Percentiles rank a stretch among this genome's conserved stretches.
phyloP scores from a whole-genome alignment of 495 filamentous ascomycete genomes.

The Xylaria scruposa region DNA sequence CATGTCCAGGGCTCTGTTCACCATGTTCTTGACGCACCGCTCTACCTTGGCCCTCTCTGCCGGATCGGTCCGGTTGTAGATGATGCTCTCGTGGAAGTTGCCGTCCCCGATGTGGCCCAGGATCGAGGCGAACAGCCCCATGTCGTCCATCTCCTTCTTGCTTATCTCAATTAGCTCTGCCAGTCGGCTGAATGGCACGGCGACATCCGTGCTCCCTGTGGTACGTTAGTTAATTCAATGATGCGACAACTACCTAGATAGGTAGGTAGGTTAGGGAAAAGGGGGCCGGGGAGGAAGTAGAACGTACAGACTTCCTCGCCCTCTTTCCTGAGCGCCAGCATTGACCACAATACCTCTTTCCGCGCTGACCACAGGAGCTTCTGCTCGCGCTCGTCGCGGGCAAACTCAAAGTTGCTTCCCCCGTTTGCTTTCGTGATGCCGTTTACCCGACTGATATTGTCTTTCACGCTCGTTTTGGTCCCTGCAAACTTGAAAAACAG shows the following conservation, averaged over 20 bases:
- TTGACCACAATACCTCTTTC: constrained; percentile 78
- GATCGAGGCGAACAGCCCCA: constrained; percentile 85
- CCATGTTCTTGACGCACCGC: constrained; percentile 85
- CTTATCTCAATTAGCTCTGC: constrained; percentile 90
- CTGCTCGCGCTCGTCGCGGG: constrained; percentile 69
- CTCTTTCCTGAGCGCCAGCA: constrained; percentile 70
- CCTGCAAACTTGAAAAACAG: constrained; percentile 87
- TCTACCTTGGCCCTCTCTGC: constrained; percentile 76
- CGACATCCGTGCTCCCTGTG: constrained; percentile 79
- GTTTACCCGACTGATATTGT: constrained; percentile 70
- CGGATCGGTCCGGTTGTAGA: constrained; percentile 74
- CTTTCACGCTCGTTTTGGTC: constrained; percentile 70
- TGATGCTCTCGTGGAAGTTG: constrained; percentile 90
- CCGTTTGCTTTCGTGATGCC: constrained; percentile 67
- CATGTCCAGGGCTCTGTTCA: constrained; percentile 86
- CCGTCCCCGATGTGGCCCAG: constrained; percentile 72
- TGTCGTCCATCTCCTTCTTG: constrained; percentile 85
- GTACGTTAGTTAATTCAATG: neutral
- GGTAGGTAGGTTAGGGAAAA: neutral
- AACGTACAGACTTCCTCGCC: constrained; percentile 64
- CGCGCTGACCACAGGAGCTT: constrained; percentile 76
- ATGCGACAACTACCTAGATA: neutral
- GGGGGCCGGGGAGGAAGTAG: neutral
- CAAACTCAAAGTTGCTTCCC: constrained; percentile 76
- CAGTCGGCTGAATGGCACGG: constrained; percentile 84